Percentiles rank a stretch among this genome's conserved stretches.
Conservation (phyloP, 1,139 yeast species). For the Magnusiomyces suaveolens region DNA sequence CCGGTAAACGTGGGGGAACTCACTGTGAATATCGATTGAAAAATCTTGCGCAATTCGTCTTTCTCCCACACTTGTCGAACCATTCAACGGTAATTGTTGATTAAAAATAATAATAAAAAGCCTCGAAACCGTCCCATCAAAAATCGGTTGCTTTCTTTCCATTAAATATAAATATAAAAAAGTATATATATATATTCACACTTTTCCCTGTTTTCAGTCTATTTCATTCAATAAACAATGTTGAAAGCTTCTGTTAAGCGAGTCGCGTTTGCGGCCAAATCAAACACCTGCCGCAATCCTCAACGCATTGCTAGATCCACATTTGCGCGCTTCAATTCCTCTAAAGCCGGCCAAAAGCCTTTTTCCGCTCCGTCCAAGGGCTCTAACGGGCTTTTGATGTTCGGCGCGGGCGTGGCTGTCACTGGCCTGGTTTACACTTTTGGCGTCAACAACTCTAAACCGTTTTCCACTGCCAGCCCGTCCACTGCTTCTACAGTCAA, state of each 20-base stretch:
- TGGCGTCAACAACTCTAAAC: background rate
- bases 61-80: no score
- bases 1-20: no score
- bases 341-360: background rate
- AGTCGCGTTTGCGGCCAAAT: background rate
- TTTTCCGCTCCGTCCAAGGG: background rate
- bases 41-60: no score
- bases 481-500: slow-evolving; percentile 19
- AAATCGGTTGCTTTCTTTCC: no score
- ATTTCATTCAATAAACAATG: no score
- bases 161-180: no score
- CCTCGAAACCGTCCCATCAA: no score
- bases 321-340: background rate
- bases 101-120: no score
- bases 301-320: background rate
- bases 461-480: background rate
- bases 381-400: slow-evolving; percentile 8
- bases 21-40: no score
- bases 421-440: slow-evolving; percentile 10
- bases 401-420: slow-evolving; percentile 13
- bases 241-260: background rate
- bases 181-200: no score
- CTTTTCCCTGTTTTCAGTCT: no score
- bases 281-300: background rate
- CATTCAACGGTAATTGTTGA: no score